phyloP scores from a whole-genome alignment of 1,284 basidiomycete species.

The Anthracocystis walkeri region DNA sequence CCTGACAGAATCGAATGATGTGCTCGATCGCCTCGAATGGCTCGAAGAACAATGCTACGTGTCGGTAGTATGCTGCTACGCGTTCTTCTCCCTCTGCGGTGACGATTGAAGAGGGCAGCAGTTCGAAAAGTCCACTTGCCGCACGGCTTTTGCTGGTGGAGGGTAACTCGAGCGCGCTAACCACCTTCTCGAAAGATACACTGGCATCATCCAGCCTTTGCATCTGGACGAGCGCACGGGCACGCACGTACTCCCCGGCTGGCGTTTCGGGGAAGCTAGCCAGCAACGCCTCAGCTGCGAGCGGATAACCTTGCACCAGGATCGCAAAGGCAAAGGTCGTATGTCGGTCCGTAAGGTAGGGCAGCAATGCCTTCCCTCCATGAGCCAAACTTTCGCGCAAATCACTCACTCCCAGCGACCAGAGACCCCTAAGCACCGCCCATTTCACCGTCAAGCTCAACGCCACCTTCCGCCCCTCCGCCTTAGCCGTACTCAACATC shows the following conservation, averaged over 20 bases:
- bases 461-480: background rate
- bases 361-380: slow-evolving; percentile 33
- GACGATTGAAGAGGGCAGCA: slow-evolving; percentile 37
- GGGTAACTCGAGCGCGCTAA: slow-evolving; percentile 33
- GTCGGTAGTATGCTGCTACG: slow-evolving; percentile 42
- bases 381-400: slow-evolving; percentile 18
- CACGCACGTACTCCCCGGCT: slow-evolving; percentile 45
- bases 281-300: slow-evolving; percentile 36
- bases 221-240: slow-evolving; percentile 44
- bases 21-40: slow-evolving; percentile 42
- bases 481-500: slow-evolving; percentile 15
- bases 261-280: slow-evolving; percentile 40
- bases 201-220: slow-evolving; percentile 45
- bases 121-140: slow-evolving; percentile 32
- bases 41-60: slow-evolving; percentile 52
- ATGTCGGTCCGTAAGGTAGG: slow-evolving; percentile 32
- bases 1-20: slow-evolving; percentile 48
- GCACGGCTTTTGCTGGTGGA: slow-evolving; percentile 7
- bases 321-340: slow-evolving; percentile 40
- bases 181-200: slow-evolving; percentile 40
- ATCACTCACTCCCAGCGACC: slow-evolving; percentile 45
- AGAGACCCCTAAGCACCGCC: slow-evolving; percentile 32
- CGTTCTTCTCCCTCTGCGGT: slow-evolving; percentile 27
- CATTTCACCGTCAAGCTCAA: slow-evolving; percentile 31
- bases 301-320: slow-evolving; percentile 41